Percentiles rank a stretch among this genome's conserved stretches.
These are phyloP conservation scores for Boletus albobrunnescens DNA, from an alignment of 1,284 basidiomycete genomes.

Conservation along the genomic window DNA sequence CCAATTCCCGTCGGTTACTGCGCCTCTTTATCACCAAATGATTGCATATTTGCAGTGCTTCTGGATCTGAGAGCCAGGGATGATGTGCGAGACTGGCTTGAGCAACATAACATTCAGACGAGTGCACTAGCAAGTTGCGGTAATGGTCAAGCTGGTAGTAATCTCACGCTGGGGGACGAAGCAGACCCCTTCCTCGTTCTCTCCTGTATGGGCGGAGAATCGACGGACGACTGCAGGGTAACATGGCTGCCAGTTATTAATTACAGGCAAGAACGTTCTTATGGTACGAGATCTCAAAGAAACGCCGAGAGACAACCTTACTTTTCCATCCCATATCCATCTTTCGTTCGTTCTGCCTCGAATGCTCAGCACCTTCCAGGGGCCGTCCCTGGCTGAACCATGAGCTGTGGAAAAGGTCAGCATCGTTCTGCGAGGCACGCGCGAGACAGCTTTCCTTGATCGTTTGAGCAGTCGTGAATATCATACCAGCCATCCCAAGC, in stretches of 20 bases:
- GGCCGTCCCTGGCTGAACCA: constrained; percentile 20
- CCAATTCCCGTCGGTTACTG: constrained; percentile 32
- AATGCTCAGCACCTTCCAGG: constrained; percentile 24
- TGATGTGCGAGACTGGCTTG: too few relatives aligned
- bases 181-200: constrained; percentile 3
- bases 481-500: constrained; percentile 81
- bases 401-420: constrained; percentile 27
- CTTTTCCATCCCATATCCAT: constrained; percentile 4
- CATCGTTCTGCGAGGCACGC: not conserved
- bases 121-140: too few relatives aligned
- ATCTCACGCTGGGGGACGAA: constrained; percentile 6
- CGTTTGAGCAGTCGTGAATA: constrained; percentile 84
- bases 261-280: constrained; percentile 12
- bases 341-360: constrained; percentile 4
- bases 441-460: constrained; percentile 46
- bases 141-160: constrained; percentile 6
- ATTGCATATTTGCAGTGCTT: constrained; percentile 20
- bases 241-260: constrained; percentile 14
- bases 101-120: too few relatives aligned
- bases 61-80: constrained; percentile 13
- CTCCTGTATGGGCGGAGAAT: constrained; percentile 23
- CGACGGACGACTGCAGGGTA: constrained; percentile 17
- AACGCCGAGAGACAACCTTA: not conserved
- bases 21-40: constrained; percentile 29
- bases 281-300: constrained; percentile 12